A percentile compares a stretch with the other conserved stretches of the same genome.
phyloP scores from a whole-genome alignment of 1,284 basidiomycete genomes.

The Quambalaria eucalypti region DNA sequence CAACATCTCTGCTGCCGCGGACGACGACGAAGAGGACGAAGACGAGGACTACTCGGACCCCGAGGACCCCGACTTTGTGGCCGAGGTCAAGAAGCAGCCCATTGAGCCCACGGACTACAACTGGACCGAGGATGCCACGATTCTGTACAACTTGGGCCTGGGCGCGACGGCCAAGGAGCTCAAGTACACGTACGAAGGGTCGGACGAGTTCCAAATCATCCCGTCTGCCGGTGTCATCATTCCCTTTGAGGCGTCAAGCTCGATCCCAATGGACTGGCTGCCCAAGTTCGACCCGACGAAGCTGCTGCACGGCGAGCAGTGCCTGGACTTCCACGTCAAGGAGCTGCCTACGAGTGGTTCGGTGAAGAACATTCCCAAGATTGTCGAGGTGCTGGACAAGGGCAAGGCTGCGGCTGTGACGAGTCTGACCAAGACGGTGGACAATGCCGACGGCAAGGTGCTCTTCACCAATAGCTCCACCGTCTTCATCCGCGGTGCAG shows the following conservation, averaged over 20 bases:
- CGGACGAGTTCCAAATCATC: conserved; percentile 74
- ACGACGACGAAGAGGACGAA: conserved; percentile 16
- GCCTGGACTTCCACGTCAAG: conserved; percentile 60
- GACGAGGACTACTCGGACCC: conserved; percentile 58
- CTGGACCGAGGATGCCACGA: conserved; percentile 82
- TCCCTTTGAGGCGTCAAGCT: conserved; percentile 56
- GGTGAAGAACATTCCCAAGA: conserved; percentile 66
- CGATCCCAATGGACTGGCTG: conserved; percentile 64
- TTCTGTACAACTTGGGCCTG: conserved; percentile 89
- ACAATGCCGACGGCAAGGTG: conserved; percentile 59
- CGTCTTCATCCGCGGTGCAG: conserved; percentile 82
- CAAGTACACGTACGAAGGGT: conserved; percentile 80
- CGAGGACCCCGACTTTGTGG: conserved; percentile 76
- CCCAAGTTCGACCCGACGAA: conserved; percentile 92
- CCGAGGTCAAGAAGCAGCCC: conserved; percentile 65
- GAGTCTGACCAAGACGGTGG: conserved; percentile 19
- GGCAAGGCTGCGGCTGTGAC: conserved; percentile 39
- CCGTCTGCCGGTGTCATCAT: conserved; percentile 95
- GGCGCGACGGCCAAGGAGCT: conserved; percentile 91
- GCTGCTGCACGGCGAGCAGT: conserved; percentile 96
- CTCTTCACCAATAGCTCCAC: conserved; percentile 91
- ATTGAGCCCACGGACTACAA: conserved; percentile 41
- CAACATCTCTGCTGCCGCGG: conserved; percentile 30
- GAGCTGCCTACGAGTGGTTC: conserved; percentile 67
- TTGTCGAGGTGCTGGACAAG: conserved; percentile 65